Evolutionary conservation across 495 filamentous ascomycete genomes (phyloP), one percentile per base, ranked within the genome.

Genomic region (Aspergillus bridgeri): DNA sequence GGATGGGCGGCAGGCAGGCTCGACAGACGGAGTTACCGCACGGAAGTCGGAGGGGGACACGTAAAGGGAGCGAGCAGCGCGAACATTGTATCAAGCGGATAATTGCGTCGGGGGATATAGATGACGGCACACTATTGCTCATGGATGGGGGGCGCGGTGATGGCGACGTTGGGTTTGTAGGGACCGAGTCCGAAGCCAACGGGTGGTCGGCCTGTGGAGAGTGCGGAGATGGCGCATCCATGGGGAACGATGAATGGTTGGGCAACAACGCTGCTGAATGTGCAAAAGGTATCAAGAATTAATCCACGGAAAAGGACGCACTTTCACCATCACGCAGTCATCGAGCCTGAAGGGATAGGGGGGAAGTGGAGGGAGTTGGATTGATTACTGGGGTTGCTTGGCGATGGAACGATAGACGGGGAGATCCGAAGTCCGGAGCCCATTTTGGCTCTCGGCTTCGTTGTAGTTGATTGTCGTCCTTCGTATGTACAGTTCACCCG

Each of bases 11-110:
- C 2, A 96, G 73, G 71, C 92, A 97, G 18, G 65, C 66, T 57
- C 81, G 83, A 72, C 92, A 97, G 6, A 96, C 61, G 6, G 87
- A 82, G 66, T 88, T 83, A 3, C 92, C 92, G 66, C 92, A 97
- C 3, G 92, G 92, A 18, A 97, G 75, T 4, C 89, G 89, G 45
- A 89, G 75, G 13, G 92, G 91, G 0, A 79, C 75, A 25, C 71
- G 78, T 3, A 93, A 75, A 3, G 87, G 89, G 15, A 72, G 75
- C 11, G 88, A 89, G 68, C 92, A 96, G 60, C 81, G 72, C 20
- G 79, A 76, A 67, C 92, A 96, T 69, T 93, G 89, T 18, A 92
- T 74, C 24, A 90, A 70, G 33, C 83, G 84, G 60, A 93, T 73
- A 46, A 95, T 79, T 43, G 80, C 24, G 53, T 75, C 68, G 0